Conservation (phyloP, 2,329 filamentous ascomycete genomes). For the Emmonsia crescens region DNA sequence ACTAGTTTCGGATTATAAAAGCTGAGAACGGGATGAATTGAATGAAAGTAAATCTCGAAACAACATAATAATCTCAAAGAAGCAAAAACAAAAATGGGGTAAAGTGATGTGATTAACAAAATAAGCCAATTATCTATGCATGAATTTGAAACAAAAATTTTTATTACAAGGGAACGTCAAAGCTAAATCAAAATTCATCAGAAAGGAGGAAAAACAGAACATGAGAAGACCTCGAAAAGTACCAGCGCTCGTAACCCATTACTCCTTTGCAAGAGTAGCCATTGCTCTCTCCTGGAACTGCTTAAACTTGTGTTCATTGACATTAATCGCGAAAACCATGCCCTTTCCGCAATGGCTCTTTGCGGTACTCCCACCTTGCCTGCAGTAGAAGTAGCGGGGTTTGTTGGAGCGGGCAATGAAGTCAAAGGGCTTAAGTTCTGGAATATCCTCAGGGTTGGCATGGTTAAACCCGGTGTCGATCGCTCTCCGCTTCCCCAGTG, state of each 20-base stretch:
- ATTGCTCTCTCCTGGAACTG: constrained; percentile 61
- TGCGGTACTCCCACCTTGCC: constrained; percentile 34
- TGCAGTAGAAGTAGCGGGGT: constrained; percentile 69
- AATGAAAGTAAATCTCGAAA: background rate
- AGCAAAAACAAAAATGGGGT: background rate
- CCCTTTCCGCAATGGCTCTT: constrained; percentile 57
- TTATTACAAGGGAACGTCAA: background rate
- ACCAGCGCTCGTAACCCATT: background rate
- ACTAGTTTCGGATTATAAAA: background rate
- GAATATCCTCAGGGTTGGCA: constrained; percentile 59
- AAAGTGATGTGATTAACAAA: background rate
- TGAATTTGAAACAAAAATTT: background rate
- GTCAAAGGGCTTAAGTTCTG: constrained; percentile 46
- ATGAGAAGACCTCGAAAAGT: background rate
- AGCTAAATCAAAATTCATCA: background rate
- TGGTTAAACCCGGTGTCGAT: constrained; percentile 60
- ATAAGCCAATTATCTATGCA: background rate
- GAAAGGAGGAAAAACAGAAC: background rate
- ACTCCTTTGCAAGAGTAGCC: constrained; percentile 19
- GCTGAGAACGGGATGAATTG: background rate
- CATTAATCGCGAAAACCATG: constrained; percentile 72
- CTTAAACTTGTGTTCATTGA: constrained; percentile 59
- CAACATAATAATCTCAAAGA: background rate
- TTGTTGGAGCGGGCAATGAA: constrained; percentile 32
- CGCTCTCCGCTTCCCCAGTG: constrained; percentile 44